These are phyloP conservation scores for Pelargonium fulgidum DNA, from an alignment of 441 rosid species.

Conservation along the genomic window DNA sequence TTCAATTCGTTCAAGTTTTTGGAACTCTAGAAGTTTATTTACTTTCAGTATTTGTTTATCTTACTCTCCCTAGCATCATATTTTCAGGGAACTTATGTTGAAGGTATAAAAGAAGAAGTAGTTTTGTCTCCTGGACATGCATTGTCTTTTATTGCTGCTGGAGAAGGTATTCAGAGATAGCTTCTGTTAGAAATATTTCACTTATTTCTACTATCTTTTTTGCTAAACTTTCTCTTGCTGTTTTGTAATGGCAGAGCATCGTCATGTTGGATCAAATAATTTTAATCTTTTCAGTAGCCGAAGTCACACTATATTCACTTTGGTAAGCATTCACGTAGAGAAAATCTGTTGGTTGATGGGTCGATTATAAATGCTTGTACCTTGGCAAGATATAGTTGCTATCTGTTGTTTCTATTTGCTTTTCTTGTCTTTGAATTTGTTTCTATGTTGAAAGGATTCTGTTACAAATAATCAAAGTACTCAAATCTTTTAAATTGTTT, in stretches of 20 bases:
- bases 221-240: conserved; percentile 14
- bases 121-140: conserved; percentile 98
- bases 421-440: not conserved
- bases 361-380: not conserved
- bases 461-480: not conserved
- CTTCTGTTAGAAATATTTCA: not conserved
- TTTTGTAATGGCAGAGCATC: conserved; percentile 69
- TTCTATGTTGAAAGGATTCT: not conserved
- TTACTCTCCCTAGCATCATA: conserved; percentile 6
- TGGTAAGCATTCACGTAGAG: conserved; percentile 38
- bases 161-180: conserved; percentile 65
- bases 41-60: conserved; percentile 5
- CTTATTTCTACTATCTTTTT: conserved; percentile 1
- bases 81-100: conserved; percentile 93
- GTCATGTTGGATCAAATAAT: conserved; percentile 99
- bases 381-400: not conserved
- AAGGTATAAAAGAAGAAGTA: conserved; percentile 98
- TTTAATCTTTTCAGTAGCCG: conserved; percentile 95
- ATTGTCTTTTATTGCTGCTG: conserved; percentile 96
- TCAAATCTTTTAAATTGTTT: too few species aligned
- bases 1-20: not conserved
- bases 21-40: conserved; percentile 2
- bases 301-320: conserved; percentile 96
- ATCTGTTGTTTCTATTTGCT: not conserved
- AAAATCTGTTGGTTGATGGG: not conserved